Percentiles rank a stretch among this genome's conserved stretches.
Evolutionary conservation across 2,329 filamentous ascomycete species (phyloP).

Genomic region (Beauveria pseudobassiana): DNA sequence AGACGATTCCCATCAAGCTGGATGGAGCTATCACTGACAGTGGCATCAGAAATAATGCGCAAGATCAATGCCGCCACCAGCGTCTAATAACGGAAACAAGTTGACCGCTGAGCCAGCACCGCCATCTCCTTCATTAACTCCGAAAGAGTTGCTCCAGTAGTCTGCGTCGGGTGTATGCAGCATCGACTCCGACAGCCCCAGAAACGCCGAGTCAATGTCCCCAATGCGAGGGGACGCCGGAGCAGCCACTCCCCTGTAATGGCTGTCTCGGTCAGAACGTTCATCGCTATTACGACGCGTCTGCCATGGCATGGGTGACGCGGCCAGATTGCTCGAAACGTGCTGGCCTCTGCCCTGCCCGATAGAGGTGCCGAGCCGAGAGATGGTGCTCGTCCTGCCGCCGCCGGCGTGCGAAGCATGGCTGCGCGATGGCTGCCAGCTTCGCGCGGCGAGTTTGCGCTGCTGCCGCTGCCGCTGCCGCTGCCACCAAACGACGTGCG

Average conservation of each 20-base stretch:
- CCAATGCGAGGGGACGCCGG: constrained; percentile 24
- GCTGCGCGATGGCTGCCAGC: neutral
- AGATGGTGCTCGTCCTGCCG: neutral
- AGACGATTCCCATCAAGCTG: neutral
- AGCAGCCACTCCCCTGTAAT: constrained; percentile 21
- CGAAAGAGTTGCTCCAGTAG: constrained; percentile 30
- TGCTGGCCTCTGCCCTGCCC: neutral
- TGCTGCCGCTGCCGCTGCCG: neutral
- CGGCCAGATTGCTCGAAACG: neutral
- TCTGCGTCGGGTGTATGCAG: constrained; percentile 34
- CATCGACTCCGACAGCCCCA: constrained; percentile 30
- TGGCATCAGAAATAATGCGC: constrained; percentile 28
- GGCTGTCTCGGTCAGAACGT: neutral
- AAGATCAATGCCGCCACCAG: constrained; percentile 45
- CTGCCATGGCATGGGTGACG: neutral
- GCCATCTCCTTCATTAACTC: constrained; percentile 23
- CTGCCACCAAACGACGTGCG: neutral
- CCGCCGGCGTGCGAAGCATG: neutral
- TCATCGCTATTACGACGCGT: neutral
- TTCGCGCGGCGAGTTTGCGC: neutral
- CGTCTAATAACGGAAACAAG: constrained; percentile 43
- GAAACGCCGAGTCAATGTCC: constrained; percentile 30
- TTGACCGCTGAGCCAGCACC: constrained; percentile 41
- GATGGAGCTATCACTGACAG: neutral
- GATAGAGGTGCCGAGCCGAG: neutral